phyloP scores from a whole-genome alignment of 1,284 basidiomycete species.

The Ustilago tritici region DNA sequence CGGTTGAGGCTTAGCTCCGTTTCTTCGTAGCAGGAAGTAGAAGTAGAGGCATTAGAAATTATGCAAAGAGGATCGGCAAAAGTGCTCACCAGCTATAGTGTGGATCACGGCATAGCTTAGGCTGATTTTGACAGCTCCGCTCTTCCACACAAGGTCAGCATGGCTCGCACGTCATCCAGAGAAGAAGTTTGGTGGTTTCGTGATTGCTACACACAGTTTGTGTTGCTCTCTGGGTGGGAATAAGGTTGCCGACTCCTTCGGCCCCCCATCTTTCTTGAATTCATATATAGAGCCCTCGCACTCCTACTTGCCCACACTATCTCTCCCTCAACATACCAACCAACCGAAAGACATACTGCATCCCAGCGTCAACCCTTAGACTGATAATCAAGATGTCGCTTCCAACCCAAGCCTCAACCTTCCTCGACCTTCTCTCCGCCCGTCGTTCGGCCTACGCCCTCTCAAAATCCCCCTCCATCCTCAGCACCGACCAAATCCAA shows the following conservation, averaged over 20 bases:
- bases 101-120: constrained; percentile 17
- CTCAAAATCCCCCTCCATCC: constrained; percentile 66
- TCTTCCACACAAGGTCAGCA: not conserved
- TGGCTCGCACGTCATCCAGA: not conserved
- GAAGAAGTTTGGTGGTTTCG: not conserved
- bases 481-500: constrained; percentile 70
- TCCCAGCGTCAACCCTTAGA: not conserved
- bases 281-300: not conserved
- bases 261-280: not conserved
- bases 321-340: too few species aligned
- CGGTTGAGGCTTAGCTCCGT: constrained; percentile 22
- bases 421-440: constrained; percentile 54
- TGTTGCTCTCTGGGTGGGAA: not conserved
- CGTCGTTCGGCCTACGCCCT: constrained; percentile 72
- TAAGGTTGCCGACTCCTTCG: too few species aligned
- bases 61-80: not conserved
- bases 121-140: constrained; percentile 11
- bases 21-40: constrained; percentile 4
- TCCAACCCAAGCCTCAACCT: constrained; percentile 26
- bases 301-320: not conserved
- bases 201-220: not conserved
- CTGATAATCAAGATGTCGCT: constrained; percentile 27
- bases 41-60: not conserved
- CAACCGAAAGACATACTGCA: too few species aligned
- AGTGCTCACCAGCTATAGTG: not conserved